Conservation (phyloP, 352 stramenopile species). For the Pythium scleroteichum region DNA sequence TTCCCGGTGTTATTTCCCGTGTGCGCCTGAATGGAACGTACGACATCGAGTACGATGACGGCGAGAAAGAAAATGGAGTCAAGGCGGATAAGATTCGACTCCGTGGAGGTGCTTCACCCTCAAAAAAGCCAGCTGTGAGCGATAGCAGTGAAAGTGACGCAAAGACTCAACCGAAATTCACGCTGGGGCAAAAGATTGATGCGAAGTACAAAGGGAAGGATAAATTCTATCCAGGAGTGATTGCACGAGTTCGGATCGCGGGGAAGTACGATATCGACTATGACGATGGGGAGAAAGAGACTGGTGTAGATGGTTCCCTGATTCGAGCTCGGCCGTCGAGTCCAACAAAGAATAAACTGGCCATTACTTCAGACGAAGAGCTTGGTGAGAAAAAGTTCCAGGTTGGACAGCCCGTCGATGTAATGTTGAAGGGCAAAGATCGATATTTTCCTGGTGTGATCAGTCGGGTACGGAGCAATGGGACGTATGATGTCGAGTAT, state of each 20-base stretch:
- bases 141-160: constrained; percentile 23
- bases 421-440: constrained; percentile 38
- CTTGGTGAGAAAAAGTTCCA: constrained; percentile 25
- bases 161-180: constrained; percentile 12
- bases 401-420: constrained; percentile 30
- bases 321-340: constrained; percentile 17
- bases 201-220: constrained; percentile 58
- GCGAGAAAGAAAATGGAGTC: constrained; percentile 44
- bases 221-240: constrained; percentile 63
- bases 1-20: constrained; percentile 61
- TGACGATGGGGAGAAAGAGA: constrained; percentile 66
- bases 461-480: constrained; percentile 36
- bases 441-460: constrained; percentile 41
- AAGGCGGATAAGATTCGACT: constrained; percentile 32
- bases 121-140: constrained; percentile 24
- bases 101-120: constrained; percentile 21
- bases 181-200: constrained; percentile 44
- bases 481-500: constrained; percentile 50
- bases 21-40: constrained; percentile 70
- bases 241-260: constrained; percentile 41
- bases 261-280: constrained; percentile 74
- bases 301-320: constrained; percentile 24
- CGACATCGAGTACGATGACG: constrained; percentile 64
- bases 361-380: constrained; percentile 15
- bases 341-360: constrained; percentile 11